Evolutionary conservation across 1,284 basidiomycete genomes (phyloP), one percentile per base, ranked within the genome.

Genomic region (Cutaneotrichosporon sp.): DNA sequence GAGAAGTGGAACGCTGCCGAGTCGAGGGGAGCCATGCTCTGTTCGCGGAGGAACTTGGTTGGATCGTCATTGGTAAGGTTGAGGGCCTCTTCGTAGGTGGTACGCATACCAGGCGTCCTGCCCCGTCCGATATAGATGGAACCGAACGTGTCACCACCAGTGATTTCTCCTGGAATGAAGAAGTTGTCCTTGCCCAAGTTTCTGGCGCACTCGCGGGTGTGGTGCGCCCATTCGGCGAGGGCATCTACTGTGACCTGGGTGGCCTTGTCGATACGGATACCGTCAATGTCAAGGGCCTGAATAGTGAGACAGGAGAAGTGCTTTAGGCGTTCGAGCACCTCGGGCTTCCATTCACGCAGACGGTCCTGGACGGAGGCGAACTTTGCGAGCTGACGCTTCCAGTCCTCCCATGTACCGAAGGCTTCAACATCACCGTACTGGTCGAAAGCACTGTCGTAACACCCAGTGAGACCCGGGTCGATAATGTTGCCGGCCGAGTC

Each of bases 371-470:
- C 90, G 51, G 89, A 91, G 34, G 90, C 89, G 74, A 93, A 93
- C 72, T 94, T 94, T 62, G 88, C 83, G 25, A 94, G 77, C 72
- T 94, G 88, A 81, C 90, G 90, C 67, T 93, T 81, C 87, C 76
- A 77, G 65, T 77, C 76, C 35, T 75, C 75, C 68, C 91, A 89
- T 32, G 93, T 89, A 85, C 90, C 90, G 70, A 94, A 94, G 57
- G 90, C 90, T 72, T 93, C 90, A 81, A 90, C 88, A 75, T 94
- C 90, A 59, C 90, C 90, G 63, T 87, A 94, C 59, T 92, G 89
- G 74, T 94, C 90, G 64, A 93, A 92, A 59, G 91, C 88, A 25
- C 86, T 89, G 25, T 77, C 74, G 61, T 84, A 78, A 71, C 90
- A 94, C 22, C 90, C 89, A 34, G 80, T 77, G 25, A 75, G 67